Base-by-base conservation (phyloP, 495 filamentous ascomycete genomes). In the Durotheca rogersii region DNA sequence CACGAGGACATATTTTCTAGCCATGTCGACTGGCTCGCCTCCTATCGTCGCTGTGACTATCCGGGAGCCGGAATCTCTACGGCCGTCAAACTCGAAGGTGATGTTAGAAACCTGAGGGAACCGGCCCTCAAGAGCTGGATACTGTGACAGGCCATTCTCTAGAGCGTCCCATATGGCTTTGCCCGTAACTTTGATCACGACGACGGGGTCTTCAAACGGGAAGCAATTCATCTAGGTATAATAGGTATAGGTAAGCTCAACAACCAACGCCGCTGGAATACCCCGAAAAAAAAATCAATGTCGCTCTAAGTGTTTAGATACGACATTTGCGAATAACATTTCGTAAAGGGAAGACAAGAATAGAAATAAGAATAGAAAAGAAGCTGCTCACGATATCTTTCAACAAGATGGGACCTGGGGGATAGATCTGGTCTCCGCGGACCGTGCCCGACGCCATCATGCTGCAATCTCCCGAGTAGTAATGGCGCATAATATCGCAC, bases 371-470 rank as follows among this genome's bases (percentile, higher is more conserved):
- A n/a, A n/a, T n/a, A n/a, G n/a, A n/a, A n/a, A 27, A 20, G 20
- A 20, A 12, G 20, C 30, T 39, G 1, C 53, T 52, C 38, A 73
- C 74, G 9, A 96, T 78, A 59, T 96, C 90, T 50, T 86, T 86
- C 21, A 94, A 64, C 9, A 80, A 72, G 2, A 96, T 62, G 3
- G 90, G 73, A 0, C 90, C 90, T 0, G 87, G 86, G 0, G 86
- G 79, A 48, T 95, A 95, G 29, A 96, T 82, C 66, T 92, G 88
- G 52, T 95, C 90, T 3, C 90, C 90, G 6, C 90, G 78, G 41
- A 95, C 87, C n/a, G 90, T 96, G 0, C 90, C 90, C 0, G 85
- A 81, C 0, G 87, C 88, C 83, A 95, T 92, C 47, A 96, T 69
- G 12, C 85, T 75, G 62, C 88, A 93, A 51, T 96, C 90, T 0